Base-by-base conservation (phyloP, 495 filamentous ascomycete species). In the Ascobolus immersus region DNA sequence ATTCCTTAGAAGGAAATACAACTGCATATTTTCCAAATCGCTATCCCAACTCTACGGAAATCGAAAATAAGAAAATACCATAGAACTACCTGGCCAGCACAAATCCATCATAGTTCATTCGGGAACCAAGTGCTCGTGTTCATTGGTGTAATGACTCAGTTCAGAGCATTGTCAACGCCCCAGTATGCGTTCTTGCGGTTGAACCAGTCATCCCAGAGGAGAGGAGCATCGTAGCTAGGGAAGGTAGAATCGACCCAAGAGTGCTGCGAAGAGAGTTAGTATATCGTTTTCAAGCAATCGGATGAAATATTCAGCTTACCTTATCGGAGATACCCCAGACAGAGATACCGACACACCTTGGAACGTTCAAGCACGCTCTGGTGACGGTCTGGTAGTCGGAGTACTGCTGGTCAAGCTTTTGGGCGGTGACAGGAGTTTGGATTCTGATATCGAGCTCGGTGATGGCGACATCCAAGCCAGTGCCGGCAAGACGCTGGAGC, bases 281-380 rank as follows among this genome's bases (percentile, higher is more conserved):
- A n/a, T n/a, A n/a, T n/a, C n/a, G n/a, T n/a, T n/a, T n/a, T n/a
- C n/a, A n/a, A n/a, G n/a, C n/a, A n/a, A n/a, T n/a, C n/a, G n/a
- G n/a, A n/a, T n/a, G n/a, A n/a, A n/a, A n/a, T n/a, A n/a, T n/a
- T n/a, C n/a, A n/a, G n/a, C n/a, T n/a, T n/a, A n/a, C n/a, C n/a
- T n/a, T 47, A 42, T 78, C 74, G 36, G 65, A 56, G 4, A 81
- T 67, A 46, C 73, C 73, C 75, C 74, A 81, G 21, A 73, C 70
- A 12, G 73, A 77, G 41, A 80, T 67, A 36, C 73, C 73, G 14
- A 77, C 61, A 49, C 74, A 79, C 50, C 68, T 71, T 7, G 56
- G 38, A 44, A 69, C 59, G 12, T 35, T 34, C 32, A 48, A 36
- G 19, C 49, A 52, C 18, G 48, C 49, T 15, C 34, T 44, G 14